Conservation (phyloP, 2,329 filamentous ascomycete species). For the Neofusicoccum cordaticola region DNA sequence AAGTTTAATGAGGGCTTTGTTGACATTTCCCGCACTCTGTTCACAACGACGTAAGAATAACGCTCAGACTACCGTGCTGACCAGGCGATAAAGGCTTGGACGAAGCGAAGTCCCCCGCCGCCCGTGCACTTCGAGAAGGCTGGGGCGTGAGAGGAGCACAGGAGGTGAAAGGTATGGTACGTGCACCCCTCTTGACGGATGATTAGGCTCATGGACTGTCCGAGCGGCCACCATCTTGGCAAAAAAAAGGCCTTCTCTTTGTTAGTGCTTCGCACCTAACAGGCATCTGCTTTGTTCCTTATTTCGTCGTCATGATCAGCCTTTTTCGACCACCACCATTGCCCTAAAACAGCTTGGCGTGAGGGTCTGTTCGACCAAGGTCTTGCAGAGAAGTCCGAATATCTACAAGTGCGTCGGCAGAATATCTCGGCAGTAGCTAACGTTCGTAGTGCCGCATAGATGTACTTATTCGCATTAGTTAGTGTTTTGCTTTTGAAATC, state of each 20-base stretch:
- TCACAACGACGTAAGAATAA: background rate
- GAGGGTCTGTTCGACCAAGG: background rate
- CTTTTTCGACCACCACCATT: background rate
- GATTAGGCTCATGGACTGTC: background rate
- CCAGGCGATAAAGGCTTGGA: background rate
- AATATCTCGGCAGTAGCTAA: too few species aligned
- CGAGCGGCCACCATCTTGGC: background rate
- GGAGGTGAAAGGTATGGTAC: background rate
- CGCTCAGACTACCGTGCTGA: background rate
- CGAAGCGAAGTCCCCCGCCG: background rate
- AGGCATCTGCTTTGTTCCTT: background rate
- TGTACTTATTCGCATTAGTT: too few species aligned
- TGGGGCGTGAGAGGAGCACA: background rate
- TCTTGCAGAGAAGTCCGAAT: too few species aligned
- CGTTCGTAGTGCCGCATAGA: too few species aligned
- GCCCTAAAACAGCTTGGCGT: background rate
- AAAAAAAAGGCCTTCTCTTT: background rate
- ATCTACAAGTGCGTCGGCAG: too few species aligned
- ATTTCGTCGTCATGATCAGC: background rate
- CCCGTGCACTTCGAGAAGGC: background rate
- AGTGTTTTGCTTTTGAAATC: too few species aligned
- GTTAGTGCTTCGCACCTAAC: background rate
- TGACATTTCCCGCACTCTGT: background rate
- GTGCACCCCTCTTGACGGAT: background rate
- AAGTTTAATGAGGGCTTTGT: too few species aligned